Evolutionary conservation across 768 basidiomycete genomes (phyloP), one percentile per base, ranked within the genome.

Genomic region (Lentinula detonsa): DNA sequence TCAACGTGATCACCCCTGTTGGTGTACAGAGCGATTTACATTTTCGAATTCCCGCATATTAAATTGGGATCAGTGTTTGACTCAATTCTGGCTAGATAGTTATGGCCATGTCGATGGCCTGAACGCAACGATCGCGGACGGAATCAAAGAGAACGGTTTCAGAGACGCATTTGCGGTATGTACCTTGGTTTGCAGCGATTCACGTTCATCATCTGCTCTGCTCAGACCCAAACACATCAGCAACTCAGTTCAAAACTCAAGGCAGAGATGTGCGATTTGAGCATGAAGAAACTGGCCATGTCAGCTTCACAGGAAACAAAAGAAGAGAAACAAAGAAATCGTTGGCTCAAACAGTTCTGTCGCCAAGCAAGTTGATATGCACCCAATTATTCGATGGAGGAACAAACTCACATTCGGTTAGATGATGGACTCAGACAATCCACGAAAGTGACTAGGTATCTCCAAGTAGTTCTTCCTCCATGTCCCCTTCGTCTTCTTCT

Each of bases 51-150:
- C 80, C 23, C 82, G 85, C 21, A 62, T 65, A 1, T 69, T 75
- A 3, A 84, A 86, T 61, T 88, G 86, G 86, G 74, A 78, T 37
- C 83, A 85, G 61, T 88, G 87, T 67, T 70, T 87, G 13, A 88
- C 86, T 86, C 83, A 85, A 65, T 61, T 86, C 60, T 82, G 81
- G 75, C 74, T 87, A 31, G 81, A 84, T 59, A 78, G 75, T 59
- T 78, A 76, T 39, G 85, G 85, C 13, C 71, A 71, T 11, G 69
- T 74, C 5, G 9, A 69, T 69, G 21, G 68, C 65, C 49, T 69
- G 50, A 54, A 69, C 62, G 42, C 62, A 61, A n/a, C 65, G 63
- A 46, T 72, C 65, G 63, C 62, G 57, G 9, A 52, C 37, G 51
- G 50, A 28, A 40, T 51, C 8, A 48, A 50, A 50, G 28, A 31